These are phyloP conservation scores for Cymodocea nodosa DNA, from an alignment of 116 monocot genomes.

Conservation along the genomic window DNA sequence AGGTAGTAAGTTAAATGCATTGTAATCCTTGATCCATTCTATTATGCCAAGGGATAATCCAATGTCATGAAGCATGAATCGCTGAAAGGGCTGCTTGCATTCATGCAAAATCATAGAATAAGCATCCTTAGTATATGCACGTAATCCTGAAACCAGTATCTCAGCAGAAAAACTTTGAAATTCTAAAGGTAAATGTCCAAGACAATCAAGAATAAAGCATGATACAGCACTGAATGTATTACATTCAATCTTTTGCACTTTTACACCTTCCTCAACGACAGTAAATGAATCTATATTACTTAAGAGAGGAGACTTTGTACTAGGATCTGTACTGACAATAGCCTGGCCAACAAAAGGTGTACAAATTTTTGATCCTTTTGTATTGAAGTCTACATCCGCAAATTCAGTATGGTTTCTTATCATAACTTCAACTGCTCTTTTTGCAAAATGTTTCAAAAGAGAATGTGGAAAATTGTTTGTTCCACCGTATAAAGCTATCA, in stretches of 20 bases:
- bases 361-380: neutral
- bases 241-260: constrained; percentile 3
- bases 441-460: constrained; percentile 75
- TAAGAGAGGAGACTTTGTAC: no score
- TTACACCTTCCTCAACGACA: neutral
- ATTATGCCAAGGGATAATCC: constrained; percentile 78
- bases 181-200: constrained; percentile 62
- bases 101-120: constrained; percentile 39
- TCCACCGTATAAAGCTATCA: constrained; percentile 59
- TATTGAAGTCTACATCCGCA: constrained; percentile 3
- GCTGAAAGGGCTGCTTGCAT: constrained; percentile 39
- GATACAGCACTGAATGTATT: constrained; percentile 22
- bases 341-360: neutral
- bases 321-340: no score
- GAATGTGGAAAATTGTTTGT: constrained; percentile 42
- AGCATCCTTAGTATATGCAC: constrained; percentile 37
- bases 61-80: constrained; percentile 92
- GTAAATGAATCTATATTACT: no score
- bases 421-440: constrained; percentile 51
- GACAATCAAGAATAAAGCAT: constrained; percentile 72
- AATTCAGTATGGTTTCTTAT: constrained; percentile 32
- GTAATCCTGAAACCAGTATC: constrained; percentile 63
- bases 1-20: constrained; percentile 27
- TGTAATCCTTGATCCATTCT: constrained; percentile 78
- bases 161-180: constrained; percentile 70